Base-by-base conservation (phyloP, 2,329 filamentous ascomycete genomes). In the Teratosphaeriaceae sp. region DNA sequence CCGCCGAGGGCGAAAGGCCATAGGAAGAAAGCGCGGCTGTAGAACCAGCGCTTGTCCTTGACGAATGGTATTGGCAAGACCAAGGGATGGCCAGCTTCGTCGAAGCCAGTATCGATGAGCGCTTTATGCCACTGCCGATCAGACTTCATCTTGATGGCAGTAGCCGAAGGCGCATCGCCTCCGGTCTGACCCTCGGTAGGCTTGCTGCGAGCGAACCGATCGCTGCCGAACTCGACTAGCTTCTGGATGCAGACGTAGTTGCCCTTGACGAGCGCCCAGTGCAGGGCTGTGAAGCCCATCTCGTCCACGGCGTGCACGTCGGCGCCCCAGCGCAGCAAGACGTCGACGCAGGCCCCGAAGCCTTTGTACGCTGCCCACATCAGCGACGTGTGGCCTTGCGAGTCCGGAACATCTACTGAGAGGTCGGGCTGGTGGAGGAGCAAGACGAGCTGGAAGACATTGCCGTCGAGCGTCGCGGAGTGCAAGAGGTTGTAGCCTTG, bases 361-460 rank as follows among this genome's bases (percentile, higher is more conserved):
- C 94, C 92, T 67, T 98, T 98, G 71, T 98, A 98, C 13, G 90
- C 90, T 15, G 92, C 88, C 92, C 92, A 98, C 92, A 98, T 98
- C 48, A 98, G 74, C 47, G 84, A 84, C 1, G 92, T 97, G 65
- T 98, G 94, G 5, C 89, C 88, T 61, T 88, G 90, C 39, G 80
- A 79, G 66, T 98, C 92, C 41, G 84, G 75, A 5, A 92, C 85
- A 62, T 98, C 92, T 48, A 98, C 88, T 13, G 88, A 87, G 47
- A 98, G 92, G 60, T 92, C 88, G 13, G 60, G 57, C 61, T 96
- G 89, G 68, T 98, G 92, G 19, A 98, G 76, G 6, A 98, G 78
- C 1, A 98, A 77, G 38, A 89, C 81, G 21, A 98, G 76, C 45
- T 97, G 78, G 53, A 94, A 84, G 16, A 94, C 85, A 63, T 96